phyloP scores from a whole-genome alignment of 2,329 filamentous ascomycete genomes.

The Trichophyton verrucosum region DNA sequence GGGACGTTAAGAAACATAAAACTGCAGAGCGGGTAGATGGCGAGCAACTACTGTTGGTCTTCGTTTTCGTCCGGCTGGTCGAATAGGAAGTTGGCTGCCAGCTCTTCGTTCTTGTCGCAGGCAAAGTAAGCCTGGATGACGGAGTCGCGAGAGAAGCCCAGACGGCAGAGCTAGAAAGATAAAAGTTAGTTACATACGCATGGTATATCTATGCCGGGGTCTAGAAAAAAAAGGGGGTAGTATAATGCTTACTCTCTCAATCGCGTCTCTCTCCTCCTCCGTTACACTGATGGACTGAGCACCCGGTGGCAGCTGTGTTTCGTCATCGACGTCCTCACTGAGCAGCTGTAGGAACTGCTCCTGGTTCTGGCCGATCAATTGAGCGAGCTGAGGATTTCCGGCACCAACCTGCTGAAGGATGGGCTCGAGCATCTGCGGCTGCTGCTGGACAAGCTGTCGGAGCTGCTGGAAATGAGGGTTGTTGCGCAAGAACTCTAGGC shows the following conservation, averaged over 20 bases:
- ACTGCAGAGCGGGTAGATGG: not conserved
- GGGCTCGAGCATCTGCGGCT: slow-evolving; percentile 96
- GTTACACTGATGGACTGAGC: slow-evolving; percentile 67
- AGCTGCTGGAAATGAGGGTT: slow-evolving; percentile 98
- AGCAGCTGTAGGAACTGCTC: slow-evolving; percentile 86
- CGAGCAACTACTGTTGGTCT: slow-evolving; percentile 9
- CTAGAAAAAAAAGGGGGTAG: not conserved
- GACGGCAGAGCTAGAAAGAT: slow-evolving; percentile 59
- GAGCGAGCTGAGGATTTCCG: slow-evolving; percentile 86
- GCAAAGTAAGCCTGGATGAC: slow-evolving; percentile 98
- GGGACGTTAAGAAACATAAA: not conserved
- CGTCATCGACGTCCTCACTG: slow-evolving; percentile 75
- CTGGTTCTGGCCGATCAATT: slow-evolving; percentile 81
- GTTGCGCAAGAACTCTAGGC: slow-evolving; percentile 84
- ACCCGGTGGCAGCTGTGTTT: slow-evolving; percentile 65
- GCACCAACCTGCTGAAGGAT: slow-evolving; percentile 92
- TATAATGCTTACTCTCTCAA: slow-evolving; percentile 64
- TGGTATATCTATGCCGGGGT: not conserved
- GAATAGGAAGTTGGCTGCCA: slow-evolving; percentile 95
- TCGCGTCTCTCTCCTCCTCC: slow-evolving; percentile 91
- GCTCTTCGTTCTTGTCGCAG: slow-evolving; percentile 98
- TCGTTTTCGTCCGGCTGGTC: slow-evolving; percentile 82
- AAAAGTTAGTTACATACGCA: not conserved
- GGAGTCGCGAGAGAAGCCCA: slow-evolving; percentile 84
- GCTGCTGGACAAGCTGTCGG: slow-evolving; percentile 90